Evolutionary conservation across 2,329 filamentous ascomycete genomes (phyloP).

Genomic region (Aspergillus quadricinctus): DNA sequence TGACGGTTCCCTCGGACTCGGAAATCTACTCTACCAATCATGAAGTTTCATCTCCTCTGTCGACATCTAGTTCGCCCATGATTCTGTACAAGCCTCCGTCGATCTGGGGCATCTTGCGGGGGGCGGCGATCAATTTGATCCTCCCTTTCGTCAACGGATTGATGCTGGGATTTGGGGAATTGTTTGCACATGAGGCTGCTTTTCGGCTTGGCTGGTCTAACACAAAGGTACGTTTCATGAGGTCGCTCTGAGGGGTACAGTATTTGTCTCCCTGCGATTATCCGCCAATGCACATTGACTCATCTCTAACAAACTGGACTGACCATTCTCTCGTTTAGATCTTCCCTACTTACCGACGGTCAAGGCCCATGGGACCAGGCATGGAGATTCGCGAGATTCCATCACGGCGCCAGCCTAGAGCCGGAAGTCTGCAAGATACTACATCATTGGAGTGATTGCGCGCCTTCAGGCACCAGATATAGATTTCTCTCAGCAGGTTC

Average conservation of each 20-base stretch:
- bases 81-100: conserved; percentile 82
- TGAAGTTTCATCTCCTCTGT: conserved; percentile 31
- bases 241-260: background rate
- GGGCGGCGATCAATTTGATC: conserved; percentile 91
- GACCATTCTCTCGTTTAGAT: conserved; percentile 38
- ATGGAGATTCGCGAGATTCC: conserved; percentile 72
- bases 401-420: conserved; percentile 47
- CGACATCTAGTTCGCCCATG: conserved; percentile 36
- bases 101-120: conserved; percentile 76
- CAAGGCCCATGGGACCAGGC: conserved; percentile 70
- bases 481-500: background rate
- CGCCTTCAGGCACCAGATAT: conserved; percentile 6
- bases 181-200: conserved; percentile 93
- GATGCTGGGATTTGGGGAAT: conserved; percentile 96
- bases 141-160: conserved; percentile 95
- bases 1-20: conserved; percentile 46
- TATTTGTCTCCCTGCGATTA: background rate
- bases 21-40: conserved; percentile 44
- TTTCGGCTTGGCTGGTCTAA: conserved; percentile 90
- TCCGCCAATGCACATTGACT: background rate
- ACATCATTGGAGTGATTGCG: conserved; percentile 60
- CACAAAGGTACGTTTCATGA: conserved; percentile 68
- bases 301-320: background rate
- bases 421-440: conserved; percentile 59
- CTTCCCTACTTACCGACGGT: conserved; percentile 57